Conservation (phyloP, 2,329 filamentous ascomycete genomes). For the Apiospora saccharicola region DNA sequence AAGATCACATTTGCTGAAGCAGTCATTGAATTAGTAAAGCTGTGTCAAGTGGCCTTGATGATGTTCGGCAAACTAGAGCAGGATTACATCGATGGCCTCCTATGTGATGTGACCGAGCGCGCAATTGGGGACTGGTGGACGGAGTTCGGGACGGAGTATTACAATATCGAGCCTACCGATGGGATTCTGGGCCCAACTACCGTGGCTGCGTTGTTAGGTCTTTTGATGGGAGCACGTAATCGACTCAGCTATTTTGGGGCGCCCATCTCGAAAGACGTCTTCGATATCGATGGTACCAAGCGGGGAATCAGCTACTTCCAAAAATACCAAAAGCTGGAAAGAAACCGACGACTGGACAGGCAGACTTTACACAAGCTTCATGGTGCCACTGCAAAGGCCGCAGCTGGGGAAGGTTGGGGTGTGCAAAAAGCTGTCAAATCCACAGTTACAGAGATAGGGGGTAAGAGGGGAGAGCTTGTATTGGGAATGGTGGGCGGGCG, state of each 20-base stretch:
- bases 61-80: slow-evolving; percentile 88
- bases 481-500: slow-evolving; percentile 91
- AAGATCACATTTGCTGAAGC: slow-evolving; percentile 79
- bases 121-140: slow-evolving; percentile 96
- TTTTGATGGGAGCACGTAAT: slow-evolving; percentile 89
- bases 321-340: slow-evolving; percentile 82
- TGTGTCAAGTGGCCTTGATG: slow-evolving; percentile 88
- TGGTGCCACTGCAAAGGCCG: slow-evolving; percentile 85
- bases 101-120: slow-evolving; percentile 92
- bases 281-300: slow-evolving; percentile 84
- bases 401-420: slow-evolving; percentile 87
- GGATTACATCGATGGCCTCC: slow-evolving; percentile 87
- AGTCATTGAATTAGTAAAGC: slow-evolving; percentile 86
- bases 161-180: slow-evolving; percentile 91
- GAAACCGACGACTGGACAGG: slow-evolving; percentile 81
- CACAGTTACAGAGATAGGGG: slow-evolving; percentile 90
- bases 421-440: slow-evolving; percentile 95
- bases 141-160: slow-evolving; percentile 89
- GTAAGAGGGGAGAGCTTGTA: slow-evolving; percentile 92
- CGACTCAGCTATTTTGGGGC: slow-evolving; percentile 85
- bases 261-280: slow-evolving; percentile 88
- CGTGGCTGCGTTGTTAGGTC: slow-evolving; percentile 84
- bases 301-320: slow-evolving; percentile 88
- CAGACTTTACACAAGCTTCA: slow-evolving; percentile 84
- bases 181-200: slow-evolving; percentile 92